Conservation (phyloP, 352 stramenopile species). For the Globisporangium spiculum region DNA sequence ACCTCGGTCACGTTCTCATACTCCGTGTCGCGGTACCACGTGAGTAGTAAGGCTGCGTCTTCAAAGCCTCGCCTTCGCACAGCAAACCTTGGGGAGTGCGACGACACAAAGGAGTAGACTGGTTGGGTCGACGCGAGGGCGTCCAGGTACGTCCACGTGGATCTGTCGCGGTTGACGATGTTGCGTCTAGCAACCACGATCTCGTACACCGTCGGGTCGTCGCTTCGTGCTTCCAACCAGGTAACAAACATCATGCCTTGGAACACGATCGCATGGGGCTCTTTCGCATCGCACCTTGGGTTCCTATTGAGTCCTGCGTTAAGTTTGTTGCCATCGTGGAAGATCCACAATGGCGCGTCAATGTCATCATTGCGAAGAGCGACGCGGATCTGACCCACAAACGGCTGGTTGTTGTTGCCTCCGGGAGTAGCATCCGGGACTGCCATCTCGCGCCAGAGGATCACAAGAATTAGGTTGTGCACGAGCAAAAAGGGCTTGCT, state of each 20-base stretch:
- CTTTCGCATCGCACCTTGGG: constrained; percentile 36
- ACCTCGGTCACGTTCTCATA: constrained; percentile 42
- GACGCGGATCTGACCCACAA: constrained; percentile 54
- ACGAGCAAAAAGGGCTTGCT: constrained; percentile 45
- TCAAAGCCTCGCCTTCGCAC: constrained; percentile 53
- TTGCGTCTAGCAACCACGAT: constrained; percentile 49
- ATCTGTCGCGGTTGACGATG: constrained; percentile 51
- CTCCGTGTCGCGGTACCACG: constrained; percentile 53
- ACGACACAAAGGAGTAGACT: constrained; percentile 37
- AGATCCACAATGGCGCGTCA: constrained; percentile 62
- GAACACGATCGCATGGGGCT: constrained; percentile 43
- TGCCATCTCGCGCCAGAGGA: constrained; percentile 57
- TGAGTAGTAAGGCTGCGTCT: constrained; percentile 42
- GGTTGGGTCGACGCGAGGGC: constrained; percentile 26
- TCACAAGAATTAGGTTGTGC: constrained; percentile 56
- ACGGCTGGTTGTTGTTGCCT: constrained; percentile 4
- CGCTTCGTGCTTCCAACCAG: constrained; percentile 42
- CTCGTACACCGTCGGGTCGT: constrained; percentile 36
- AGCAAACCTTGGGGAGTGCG: constrained; percentile 36
- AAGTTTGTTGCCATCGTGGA: constrained; percentile 58
- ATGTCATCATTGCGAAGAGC: constrained; percentile 49
- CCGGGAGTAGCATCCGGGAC: not conserved
- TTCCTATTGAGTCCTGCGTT: constrained; percentile 50
- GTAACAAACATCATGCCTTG: constrained; percentile 54
- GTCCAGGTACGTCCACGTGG: constrained; percentile 49